phyloP scores from a whole-genome alignment of 2,329 filamentous ascomycete genomes.

The Blastomyces parvus region DNA sequence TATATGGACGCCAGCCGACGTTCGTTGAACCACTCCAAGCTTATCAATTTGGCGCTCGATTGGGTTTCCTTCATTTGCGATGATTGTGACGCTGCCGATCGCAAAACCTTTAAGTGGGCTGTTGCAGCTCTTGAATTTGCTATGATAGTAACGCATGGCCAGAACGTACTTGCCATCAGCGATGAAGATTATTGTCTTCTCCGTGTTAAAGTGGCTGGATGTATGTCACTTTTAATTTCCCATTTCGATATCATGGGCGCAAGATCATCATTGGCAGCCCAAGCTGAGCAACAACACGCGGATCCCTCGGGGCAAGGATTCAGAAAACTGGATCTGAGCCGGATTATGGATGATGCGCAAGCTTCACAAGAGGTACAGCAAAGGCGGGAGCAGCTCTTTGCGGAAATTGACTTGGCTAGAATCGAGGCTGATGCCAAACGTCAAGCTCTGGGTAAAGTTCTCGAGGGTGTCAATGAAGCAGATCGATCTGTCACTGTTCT shows the following conservation, averaged over 20 bases:
- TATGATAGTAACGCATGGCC: slow-evolving; percentile 91
- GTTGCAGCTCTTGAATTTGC: slow-evolving; percentile 91
- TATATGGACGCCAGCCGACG: slow-evolving; percentile 94
- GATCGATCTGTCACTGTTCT: slow-evolving; percentile 90
- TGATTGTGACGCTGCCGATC: slow-evolving; percentile 86
- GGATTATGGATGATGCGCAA: slow-evolving; percentile 70
- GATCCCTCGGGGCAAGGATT: slow-evolving; percentile 71
- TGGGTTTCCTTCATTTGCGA: slow-evolving; percentile 98
- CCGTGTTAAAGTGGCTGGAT: slow-evolving; percentile 82
- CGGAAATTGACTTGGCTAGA: slow-evolving; percentile 66
- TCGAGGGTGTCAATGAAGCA: slow-evolving; percentile 91
- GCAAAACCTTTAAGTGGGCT: slow-evolving; percentile 95
- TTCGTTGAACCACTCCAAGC: slow-evolving; percentile 93
- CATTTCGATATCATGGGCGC: slow-evolving; percentile 99
- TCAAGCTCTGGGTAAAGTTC: slow-evolving; percentile 76
- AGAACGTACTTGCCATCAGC: slow-evolving; percentile 82
- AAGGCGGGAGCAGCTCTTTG: slow-evolving; percentile 63
- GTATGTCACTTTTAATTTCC: slow-evolving; percentile 93
- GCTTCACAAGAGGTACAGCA: slow-evolving; percentile 64
- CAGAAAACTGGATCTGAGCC: slow-evolving; percentile 67
- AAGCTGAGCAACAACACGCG: slow-evolving; percentile 81
- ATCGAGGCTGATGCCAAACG: slow-evolving; percentile 74
- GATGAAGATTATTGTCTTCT: slow-evolving; percentile 79
- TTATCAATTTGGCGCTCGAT: slow-evolving; percentile 85
- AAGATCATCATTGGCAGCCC: slow-evolving; percentile 81